These are phyloP conservation scores for Boletales sp. DNA, from an alignment of 768 basidiomycete species.

Conservation along the genomic window DNA sequence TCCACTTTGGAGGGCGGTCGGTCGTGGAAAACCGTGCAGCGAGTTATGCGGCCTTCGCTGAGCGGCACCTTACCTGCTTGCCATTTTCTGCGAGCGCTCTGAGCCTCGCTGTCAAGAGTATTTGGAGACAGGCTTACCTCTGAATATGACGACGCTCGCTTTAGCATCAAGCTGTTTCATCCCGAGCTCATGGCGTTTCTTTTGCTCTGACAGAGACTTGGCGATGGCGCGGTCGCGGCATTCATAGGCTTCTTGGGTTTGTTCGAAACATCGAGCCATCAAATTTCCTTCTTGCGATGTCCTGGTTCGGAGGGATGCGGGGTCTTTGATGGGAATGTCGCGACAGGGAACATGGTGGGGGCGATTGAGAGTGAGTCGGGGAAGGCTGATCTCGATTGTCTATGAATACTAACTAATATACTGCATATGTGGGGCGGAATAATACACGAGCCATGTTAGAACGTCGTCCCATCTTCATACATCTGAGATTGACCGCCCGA, in stretches of 20 bases:
- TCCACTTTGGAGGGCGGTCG: constrained; percentile 72
- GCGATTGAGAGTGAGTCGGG: background rate
- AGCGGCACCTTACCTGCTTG: constrained; percentile 49
- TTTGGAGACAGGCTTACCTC: constrained; percentile 35
- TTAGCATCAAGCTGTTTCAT: constrained; percentile 77
- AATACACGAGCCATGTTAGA: too few species aligned
- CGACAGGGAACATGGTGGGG: too few species aligned
- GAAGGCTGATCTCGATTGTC: constrained; percentile 2
- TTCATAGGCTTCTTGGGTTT: constrained; percentile 72
- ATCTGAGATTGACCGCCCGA: too few species aligned
- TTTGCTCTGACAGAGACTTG: constrained; percentile 76
- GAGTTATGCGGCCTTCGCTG: background rate
- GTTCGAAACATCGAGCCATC: constrained; percentile 62
- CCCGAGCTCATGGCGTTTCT: constrained; percentile 67
- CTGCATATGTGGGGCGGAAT: constrained; percentile 3
- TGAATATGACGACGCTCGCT: constrained; percentile 83
- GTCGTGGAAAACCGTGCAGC: constrained; percentile 37
- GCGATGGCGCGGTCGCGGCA: constrained; percentile 72
- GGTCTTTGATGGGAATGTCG: constrained; percentile 30
- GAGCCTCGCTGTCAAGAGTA: background rate
- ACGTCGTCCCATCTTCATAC: too few species aligned
- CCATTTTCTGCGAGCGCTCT: constrained; percentile 48
- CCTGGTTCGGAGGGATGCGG: constrained; percentile 59
- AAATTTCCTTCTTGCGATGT: constrained; percentile 77
- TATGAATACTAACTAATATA: constrained; percentile 11